phyloP scores from a whole-genome alignment of 164 flowering plant genomes.

The Tetrastigma voinierianum region DNA sequence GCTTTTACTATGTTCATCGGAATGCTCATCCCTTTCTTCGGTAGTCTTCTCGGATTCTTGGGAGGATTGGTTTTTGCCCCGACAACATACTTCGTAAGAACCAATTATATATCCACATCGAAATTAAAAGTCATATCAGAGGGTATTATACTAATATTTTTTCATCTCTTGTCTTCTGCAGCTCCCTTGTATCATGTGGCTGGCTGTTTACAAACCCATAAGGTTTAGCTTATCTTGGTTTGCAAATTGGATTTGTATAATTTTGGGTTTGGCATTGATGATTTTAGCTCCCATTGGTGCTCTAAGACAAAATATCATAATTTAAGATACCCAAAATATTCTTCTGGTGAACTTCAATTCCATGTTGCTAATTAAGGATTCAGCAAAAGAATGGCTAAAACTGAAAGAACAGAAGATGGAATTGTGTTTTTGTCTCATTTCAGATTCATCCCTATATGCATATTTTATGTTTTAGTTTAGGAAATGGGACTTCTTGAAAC shows the following conservation, averaged over 20 bases:
- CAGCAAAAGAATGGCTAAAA: no score
- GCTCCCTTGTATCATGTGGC: constrained; percentile 60
- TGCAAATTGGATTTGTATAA: constrained; percentile 43
- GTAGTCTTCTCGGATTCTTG: constrained; percentile 37
- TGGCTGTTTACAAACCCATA: constrained; percentile 38
- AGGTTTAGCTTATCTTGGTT: constrained; percentile 42
- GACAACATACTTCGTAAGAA: constrained; percentile 45
- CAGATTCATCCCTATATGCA: no score
- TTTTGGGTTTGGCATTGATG: constrained; percentile 33
- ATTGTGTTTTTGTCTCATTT: no score
- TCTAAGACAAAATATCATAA: constrained; percentile 26
- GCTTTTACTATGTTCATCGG: constrained; percentile 39
- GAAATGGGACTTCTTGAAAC: no score
- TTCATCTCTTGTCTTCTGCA: constrained; percentile 9
- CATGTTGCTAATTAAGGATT: no score
- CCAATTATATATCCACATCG: not conserved
- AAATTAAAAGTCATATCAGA: not conserved
- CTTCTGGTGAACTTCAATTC: constrained; percentile 23
- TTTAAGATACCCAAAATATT: constrained; percentile 26
- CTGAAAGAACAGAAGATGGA: no score
- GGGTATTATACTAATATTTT: not conserved
- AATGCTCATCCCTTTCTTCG: constrained; percentile 42
- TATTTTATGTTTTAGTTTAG: no score
- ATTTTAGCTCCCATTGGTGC: constrained; percentile 40
- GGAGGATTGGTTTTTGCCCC: constrained; percentile 44